These are phyloP conservation scores for Colletotrichum acutatum DNA, from an alignment of 2,329 filamentous ascomycete genomes.

Conservation along the genomic window DNA sequence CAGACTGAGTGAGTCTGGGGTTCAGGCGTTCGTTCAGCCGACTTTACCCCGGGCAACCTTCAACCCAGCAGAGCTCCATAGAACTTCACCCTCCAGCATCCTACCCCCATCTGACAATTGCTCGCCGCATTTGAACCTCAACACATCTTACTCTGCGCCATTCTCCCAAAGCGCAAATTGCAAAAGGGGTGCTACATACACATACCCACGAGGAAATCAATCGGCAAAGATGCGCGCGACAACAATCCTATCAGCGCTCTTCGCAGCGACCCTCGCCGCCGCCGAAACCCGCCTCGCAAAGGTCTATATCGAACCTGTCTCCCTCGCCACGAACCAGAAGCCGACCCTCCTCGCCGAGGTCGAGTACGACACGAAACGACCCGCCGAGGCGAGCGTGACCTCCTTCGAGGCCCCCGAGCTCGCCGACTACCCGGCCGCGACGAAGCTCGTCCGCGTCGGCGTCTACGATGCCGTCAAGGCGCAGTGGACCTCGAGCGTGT, in stretches of 20 bases:
- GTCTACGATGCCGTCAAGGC: constrained; percentile 60
- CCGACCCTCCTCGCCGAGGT: constrained; percentile 65
- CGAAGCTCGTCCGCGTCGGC: constrained; percentile 66
- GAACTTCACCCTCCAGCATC: background rate
- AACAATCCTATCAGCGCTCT: constrained; percentile 54
- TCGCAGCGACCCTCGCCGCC: constrained; percentile 52
- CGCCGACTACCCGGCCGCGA: constrained; percentile 32
- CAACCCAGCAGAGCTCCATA: background rate
- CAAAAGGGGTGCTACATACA: background rate
- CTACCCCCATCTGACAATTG: background rate
- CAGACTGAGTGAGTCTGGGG: background rate
- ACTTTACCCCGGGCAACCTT: constrained; percentile 18
- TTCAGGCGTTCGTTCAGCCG: constrained; percentile 19
- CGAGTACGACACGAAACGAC: constrained; percentile 61
- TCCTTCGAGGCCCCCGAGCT: constrained; percentile 69
- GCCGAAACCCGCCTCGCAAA: constrained; percentile 58
- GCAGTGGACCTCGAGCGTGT: constrained; percentile 65
- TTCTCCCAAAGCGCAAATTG: background rate
- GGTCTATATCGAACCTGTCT: constrained; percentile 66
- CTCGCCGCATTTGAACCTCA: background rate
- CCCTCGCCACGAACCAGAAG: constrained; percentile 41
- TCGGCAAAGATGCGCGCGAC: constrained; percentile 52
- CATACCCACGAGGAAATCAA: background rate
- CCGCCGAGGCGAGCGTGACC: constrained; percentile 57
- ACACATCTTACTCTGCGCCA: background rate